Evolutionary conservation across 345 rosid species (phyloP), one percentile per base, ranked within the genome.

Genomic region (Hypericum perforatum): DNA sequence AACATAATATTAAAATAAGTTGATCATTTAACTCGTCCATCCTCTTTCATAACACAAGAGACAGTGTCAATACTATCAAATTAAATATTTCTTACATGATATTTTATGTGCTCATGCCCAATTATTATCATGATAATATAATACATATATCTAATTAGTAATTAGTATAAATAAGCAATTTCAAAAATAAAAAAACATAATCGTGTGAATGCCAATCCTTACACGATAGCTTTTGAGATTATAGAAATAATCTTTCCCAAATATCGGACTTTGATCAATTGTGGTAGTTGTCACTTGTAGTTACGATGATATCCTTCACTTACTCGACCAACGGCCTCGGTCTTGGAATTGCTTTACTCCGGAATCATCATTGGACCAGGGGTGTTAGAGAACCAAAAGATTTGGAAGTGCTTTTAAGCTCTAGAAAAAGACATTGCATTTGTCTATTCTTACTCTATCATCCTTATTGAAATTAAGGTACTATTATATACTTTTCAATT

Each of bases 361-460:
- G 50, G 50, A 12, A 13, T 46, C 16, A 46, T 3, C 7, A 32
- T 46, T 32, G 53, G 53, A 3, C 5, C 39, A 22, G 32, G 4
- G n/a, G 36, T 49, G 1, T 9, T 6, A 5, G 38, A 16, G 13
- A 49, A 10, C n/a, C 39, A 49, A 36, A 49, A 49, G 38, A n/a
- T 49, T 0, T 49, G 53, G 53, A 49, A 38, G 53, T 4, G 37
- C n/a, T 49, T 49, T n/a, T 39, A 49, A 38, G 39, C 53, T 7
- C 53, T 49, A 11, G 53, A n/a, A n/a, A n/a, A 39, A 6, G 32
- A 49, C 53, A 49, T 49, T 49, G 53, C 53, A 12, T 46, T 46
- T 14, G 50, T 29, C 8, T 46, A 46, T 14, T n/a, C 50, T 6
- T 46, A 46, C 50, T 12, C 50, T 9, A 46, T 46, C 6, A 46